phyloP scores from a whole-genome alignment of 441 rosid genomes.

The Caryocar brasiliense region DNA sequence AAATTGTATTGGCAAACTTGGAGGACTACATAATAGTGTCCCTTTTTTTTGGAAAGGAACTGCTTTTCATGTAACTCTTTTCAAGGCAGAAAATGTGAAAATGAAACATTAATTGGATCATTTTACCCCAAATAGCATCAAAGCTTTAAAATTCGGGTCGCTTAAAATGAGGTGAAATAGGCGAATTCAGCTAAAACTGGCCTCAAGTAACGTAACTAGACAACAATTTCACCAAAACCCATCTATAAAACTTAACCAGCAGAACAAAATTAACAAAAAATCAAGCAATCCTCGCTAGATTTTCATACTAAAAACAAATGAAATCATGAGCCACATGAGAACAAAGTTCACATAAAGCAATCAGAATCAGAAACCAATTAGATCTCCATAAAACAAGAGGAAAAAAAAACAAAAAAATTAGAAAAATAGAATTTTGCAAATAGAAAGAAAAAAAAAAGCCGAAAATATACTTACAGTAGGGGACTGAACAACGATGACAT shows the following conservation, averaged over 20 bases:
- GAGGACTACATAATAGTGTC: no score
- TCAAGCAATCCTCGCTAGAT: not conserved
- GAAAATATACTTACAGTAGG: conserved; percentile 42
- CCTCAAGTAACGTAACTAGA: no score
- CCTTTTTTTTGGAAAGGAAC: no score
- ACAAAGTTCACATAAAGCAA: not conserved
- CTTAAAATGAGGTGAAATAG: no score
- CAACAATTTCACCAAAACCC: not conserved
- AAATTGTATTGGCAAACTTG: no score
- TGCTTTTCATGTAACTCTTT: no score
- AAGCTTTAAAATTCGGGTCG: no score
- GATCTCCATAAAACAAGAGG: not conserved
- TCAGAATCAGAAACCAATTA: not conserved
- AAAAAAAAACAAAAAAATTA: not conserved
- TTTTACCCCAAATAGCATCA: not conserved
- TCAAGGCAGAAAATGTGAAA: no score
- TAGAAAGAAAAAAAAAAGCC: not conserved
- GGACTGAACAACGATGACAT: conserved; percentile 44
- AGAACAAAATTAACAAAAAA: no score
- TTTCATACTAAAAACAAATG: not conserved
- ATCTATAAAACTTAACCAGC: not conserved
- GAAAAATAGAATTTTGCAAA: not conserved
- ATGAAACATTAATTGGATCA: not conserved
- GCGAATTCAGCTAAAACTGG: no score
- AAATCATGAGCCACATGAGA: not conserved